Evolutionary conservation across 331 rosid genomes (phyloP), one percentile per base, ranked within the genome.

Genomic region (Saraca asoca): DNA sequence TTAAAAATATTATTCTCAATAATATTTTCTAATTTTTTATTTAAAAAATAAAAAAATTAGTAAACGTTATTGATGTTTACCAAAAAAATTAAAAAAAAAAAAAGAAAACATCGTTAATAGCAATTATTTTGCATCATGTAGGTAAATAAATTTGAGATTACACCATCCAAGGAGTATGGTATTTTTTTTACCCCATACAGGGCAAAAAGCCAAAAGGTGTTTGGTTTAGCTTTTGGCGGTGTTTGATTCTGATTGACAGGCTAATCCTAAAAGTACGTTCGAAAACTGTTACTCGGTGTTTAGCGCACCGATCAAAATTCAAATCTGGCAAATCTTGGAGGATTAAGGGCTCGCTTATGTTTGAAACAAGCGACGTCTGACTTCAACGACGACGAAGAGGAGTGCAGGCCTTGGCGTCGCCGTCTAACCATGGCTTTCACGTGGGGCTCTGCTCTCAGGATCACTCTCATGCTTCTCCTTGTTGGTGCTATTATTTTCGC

Each of bases 351-450:
- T 80, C 92, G 99, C 58, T 83, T 85, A 82, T 82, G 85, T 38
- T 82, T 69, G 80, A 93, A 93, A 87, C 96, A 76, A 77, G 72
- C 85, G 58, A 43, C 76, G n/a, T 58, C 86, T 18, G 86, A 78
- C 50, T 65, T 54, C 66, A 58, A 58, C 74, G 85, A 81, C 87
- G 85, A 74, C 57, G 92, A 88, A 49, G 89, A 85, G 29, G 94
- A 79, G 75, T 85, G 96, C 59, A 54, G 97, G 54, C 95, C 90
- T 90, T 94, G 97, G 97, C 89, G 90, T 78, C 85, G 92, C 46
- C 64, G 92, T 66, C 7, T 94, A 44, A 85, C 69, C 66, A 94
- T 88, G 99, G 91, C 95, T 60, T 72, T 83, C 74, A 65, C 96
- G 2, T 90, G 95, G 85, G 71, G 81, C 44, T 85, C 92, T 13